Conservation (phyloP, 2,329 filamentous ascomycete genomes). For the Beauveria australis region DNA sequence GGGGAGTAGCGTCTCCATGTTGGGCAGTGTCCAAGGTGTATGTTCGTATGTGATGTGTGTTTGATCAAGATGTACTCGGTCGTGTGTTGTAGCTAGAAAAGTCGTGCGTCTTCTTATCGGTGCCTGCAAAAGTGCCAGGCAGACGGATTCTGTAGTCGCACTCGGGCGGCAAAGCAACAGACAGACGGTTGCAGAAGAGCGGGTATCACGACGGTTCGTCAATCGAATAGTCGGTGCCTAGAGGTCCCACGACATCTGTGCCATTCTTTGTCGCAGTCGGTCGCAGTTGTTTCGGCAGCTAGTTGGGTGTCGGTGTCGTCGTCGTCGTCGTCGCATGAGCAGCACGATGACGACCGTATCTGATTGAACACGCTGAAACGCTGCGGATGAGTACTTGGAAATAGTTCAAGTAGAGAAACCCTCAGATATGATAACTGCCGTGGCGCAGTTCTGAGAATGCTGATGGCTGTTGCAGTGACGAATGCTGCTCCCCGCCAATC, state of each 20-base stretch:
- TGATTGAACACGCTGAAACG: too few relatives aligned
- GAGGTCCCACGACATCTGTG: neutral
- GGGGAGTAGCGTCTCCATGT: constrained; percentile 45
- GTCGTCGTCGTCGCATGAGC: neutral
- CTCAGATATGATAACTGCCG: too few relatives aligned
- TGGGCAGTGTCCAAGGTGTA: neutral
- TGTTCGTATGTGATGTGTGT: neutral
- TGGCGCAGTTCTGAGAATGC: too few relatives aligned
- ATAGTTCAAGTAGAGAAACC: neutral
- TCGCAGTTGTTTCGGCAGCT: neutral
- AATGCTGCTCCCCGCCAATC: neutral
- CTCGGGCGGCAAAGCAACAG: neutral
- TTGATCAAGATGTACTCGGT: neutral
- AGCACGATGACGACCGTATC: neutral
- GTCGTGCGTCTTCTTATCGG: neutral
- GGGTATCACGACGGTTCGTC: neutral
- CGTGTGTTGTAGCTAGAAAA: neutral
- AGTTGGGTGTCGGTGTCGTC: neutral
- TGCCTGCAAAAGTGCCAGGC: neutral
- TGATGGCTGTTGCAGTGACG: too few relatives aligned
- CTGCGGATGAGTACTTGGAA: neutral
- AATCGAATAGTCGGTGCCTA: constrained; percentile 2
- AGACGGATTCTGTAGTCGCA: neutral
- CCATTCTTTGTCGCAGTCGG: neutral
- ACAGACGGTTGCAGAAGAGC: neutral